phyloP scores from a whole-genome alignment of 768 basidiomycete species.

The Boletus subparvulus region DNA sequence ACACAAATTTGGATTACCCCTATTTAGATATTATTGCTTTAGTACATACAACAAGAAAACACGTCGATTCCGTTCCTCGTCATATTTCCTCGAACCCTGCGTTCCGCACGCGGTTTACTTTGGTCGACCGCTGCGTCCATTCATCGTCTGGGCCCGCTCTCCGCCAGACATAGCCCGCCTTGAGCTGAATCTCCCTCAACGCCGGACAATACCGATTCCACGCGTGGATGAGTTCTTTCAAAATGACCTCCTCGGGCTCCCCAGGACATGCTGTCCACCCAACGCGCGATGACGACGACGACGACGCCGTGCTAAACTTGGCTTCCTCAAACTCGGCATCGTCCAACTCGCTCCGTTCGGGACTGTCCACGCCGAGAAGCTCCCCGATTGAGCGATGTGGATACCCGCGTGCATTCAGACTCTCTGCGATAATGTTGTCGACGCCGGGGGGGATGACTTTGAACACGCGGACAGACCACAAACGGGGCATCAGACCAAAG shows the following conservation, averaged over 20 bases:
- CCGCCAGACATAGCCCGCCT: slow-evolving; percentile 40
- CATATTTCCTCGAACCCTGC: slow-evolving; percentile 20
- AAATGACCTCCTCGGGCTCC: slow-evolving; percentile 26
- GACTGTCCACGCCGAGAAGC: slow-evolving; percentile 4
- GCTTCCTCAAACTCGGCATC: slow-evolving; percentile 24
- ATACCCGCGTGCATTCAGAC: slow-evolving; percentile 3
- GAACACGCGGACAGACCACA: slow-evolving; percentile 43
- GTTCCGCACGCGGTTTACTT: slow-evolving; percentile 9
- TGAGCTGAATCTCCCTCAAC: slow-evolving; percentile 43
- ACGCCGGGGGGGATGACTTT: slow-evolving; percentile 18
- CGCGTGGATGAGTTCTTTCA: slow-evolving; percentile 40
- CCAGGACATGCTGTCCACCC: not conserved
- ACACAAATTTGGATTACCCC: not conserved
- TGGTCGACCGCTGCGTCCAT: slow-evolving; percentile 33
- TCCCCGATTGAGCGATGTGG: slow-evolving; percentile 16
- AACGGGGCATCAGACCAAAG: slow-evolving; percentile 34
- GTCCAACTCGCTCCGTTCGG: slow-evolving; percentile 19
- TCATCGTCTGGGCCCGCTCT: slow-evolving; percentile 36
- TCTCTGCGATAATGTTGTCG: slow-evolving; percentile 11
- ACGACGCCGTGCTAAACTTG: not conserved
- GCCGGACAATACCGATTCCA: slow-evolving; percentile 43
- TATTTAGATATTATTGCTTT: no score
- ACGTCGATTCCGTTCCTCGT: not conserved
- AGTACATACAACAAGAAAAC: no score
- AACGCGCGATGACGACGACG: not conserved